These are phyloP conservation scores for Pilobolus umbonatus DNA, from an alignment of 192 early-diverging fungal species.

Conservation along the genomic window DNA sequence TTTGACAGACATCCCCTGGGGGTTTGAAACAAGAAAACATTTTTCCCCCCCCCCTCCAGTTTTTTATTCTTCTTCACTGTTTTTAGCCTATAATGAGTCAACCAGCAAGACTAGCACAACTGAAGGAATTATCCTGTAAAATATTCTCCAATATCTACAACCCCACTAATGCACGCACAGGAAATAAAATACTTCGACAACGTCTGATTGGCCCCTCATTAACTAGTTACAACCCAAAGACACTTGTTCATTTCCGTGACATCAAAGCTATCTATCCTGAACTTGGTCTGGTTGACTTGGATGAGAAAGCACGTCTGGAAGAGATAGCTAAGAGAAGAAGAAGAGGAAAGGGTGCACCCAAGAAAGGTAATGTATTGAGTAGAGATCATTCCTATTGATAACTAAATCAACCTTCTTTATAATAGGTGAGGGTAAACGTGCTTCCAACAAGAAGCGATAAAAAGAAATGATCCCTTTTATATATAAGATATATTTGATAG, in stretches of 20 bases:
- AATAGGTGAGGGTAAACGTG: conserved; percentile 50
- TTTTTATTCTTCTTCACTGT: too few relatives aligned
- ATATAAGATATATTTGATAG: too few relatives aligned
- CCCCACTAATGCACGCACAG: conserved; percentile 60
- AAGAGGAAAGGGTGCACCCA: conserved; percentile 74
- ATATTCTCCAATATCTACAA: conserved; percentile 69
- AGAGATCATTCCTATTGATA: neutral
- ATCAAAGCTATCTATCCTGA: conserved; percentile 48
- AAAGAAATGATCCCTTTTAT: too few relatives aligned
- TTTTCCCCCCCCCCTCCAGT: too few relatives aligned
- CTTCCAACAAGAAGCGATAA: conserved; percentile 53
- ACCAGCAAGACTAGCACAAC: conserved; percentile 38
- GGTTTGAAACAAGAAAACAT: too few relatives aligned
- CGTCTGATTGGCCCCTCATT: conserved; percentile 62
- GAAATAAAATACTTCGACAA: conserved; percentile 69
- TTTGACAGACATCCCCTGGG: too few relatives aligned
- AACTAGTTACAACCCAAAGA: conserved; percentile 63
- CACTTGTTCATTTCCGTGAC: conserved; percentile 44
- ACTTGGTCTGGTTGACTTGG: conserved; percentile 48
- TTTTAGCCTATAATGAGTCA: conserved; percentile 2
- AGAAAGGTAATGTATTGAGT: conserved; percentile 52
- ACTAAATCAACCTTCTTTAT: conserved; percentile 1
- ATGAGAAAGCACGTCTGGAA: conserved; percentile 64
- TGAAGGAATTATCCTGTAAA: conserved; percentile 55
- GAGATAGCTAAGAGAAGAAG: conserved; percentile 61